Conservation (phyloP, 768 basidiomycete genomes). For the Termitomyces heimii region DNA sequence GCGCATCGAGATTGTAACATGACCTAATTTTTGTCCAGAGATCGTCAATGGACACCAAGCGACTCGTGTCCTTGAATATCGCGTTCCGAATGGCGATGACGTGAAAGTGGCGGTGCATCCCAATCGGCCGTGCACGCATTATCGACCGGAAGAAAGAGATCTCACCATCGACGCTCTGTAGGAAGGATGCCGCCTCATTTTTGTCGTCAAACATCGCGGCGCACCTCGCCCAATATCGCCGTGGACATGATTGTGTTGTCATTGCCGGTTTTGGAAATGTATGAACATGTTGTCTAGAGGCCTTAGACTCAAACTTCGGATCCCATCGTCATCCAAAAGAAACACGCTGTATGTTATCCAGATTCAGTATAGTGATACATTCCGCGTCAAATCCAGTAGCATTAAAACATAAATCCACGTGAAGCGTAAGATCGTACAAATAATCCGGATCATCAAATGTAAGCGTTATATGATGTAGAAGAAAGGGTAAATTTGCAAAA, state of each 20-base stretch:
- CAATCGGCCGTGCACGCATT: slow-evolving; percentile 77
- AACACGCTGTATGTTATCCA: too few relatives aligned
- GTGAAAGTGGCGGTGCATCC: slow-evolving; percentile 80
- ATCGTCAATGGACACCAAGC: slow-evolving; percentile 48
- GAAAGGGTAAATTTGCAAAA: not conserved
- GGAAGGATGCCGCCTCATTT: slow-evolving; percentile 30
- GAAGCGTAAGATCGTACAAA: slow-evolving; percentile 5
- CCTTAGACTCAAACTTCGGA: not conserved
- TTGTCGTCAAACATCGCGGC: slow-evolving; percentile 16
- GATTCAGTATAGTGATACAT: not conserved
- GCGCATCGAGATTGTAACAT: slow-evolving; percentile 70
- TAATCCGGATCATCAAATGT: not conserved
- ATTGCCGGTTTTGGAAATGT: slow-evolving; percentile 9
- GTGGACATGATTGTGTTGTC: not conserved
- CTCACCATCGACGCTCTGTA: slow-evolving; percentile 75
- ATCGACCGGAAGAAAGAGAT: slow-evolving; percentile 81
- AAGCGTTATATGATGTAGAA: not conserved
- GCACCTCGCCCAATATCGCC: slow-evolving; percentile 1
- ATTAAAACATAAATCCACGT: not conserved
- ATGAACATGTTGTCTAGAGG: slow-evolving; percentile 1
- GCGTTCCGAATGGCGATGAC: slow-evolving; percentile 66
- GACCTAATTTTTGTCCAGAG: slow-evolving; percentile 71
- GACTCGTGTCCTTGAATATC: slow-evolving; percentile 68
- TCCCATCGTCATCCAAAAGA: too few relatives aligned
- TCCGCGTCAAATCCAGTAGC: not conserved